These are phyloP conservation scores for Suillus ampliporus DNA, from an alignment of 768 basidiomycete species.

Conservation along the genomic window DNA sequence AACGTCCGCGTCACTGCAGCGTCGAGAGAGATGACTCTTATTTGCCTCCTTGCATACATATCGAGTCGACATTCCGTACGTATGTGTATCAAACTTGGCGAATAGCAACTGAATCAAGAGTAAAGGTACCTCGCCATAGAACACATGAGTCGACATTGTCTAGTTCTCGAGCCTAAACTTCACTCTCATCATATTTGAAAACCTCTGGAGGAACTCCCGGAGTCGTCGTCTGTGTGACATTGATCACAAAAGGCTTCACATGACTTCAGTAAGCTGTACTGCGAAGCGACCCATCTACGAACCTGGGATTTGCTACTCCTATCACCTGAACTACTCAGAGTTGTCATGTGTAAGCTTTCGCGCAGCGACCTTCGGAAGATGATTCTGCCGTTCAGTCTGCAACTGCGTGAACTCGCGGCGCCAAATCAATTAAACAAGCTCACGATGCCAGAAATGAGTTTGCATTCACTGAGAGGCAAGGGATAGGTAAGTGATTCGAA, in stretches of 20 bases:
- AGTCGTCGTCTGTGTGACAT: background rate
- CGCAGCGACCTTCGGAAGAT: background rate
- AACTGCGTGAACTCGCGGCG: background rate
- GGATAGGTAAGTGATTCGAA: background rate
- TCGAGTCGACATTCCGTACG: background rate
- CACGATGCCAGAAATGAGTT: constrained; percentile 8
- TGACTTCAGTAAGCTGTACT: background rate
- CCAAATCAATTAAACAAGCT: background rate
- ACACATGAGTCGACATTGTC: background rate
- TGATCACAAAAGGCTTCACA: background rate
- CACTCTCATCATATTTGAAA: background rate
- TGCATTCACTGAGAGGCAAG: background rate
- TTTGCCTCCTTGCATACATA: background rate
- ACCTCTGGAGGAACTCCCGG: background rate
- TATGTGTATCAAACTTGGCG: background rate
- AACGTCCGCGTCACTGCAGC: background rate
- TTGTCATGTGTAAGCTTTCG: background rate
- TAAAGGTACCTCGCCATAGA: background rate
- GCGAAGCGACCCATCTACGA: background rate
- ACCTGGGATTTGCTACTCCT: background rate
- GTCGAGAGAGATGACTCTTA: background rate
- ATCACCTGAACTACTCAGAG: background rate
- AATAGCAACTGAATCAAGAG: background rate
- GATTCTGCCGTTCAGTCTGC: constrained; percentile 4
- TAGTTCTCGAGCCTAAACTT: background rate